Evolutionary conservation across 345 rosid species (phyloP), one percentile per base, ranked within the genome.

Genomic region (Boechera stricta): DNA sequence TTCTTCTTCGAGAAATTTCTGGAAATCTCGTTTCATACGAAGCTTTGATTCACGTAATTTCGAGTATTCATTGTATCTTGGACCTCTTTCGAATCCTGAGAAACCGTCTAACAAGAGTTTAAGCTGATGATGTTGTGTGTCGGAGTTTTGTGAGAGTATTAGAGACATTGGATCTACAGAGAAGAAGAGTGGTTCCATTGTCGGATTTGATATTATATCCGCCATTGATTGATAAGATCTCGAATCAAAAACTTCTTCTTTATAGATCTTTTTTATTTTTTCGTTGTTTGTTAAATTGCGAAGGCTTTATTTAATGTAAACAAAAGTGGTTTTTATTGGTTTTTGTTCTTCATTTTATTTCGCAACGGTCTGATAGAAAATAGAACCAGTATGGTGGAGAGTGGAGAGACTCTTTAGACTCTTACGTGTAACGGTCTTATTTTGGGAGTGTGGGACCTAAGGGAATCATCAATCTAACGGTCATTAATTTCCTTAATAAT

Each of bases 21-120:
- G 80, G 67, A 44, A 52, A 68, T 76, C 78, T 36, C 57, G 84
- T 85, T 81, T 92, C 81, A 76, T 81, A 2, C 81, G 85, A 44
- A 94, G 86, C 81, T 77, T 89, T 1, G 87, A 83, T 67, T 94
- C 98, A 28, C 98, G 84, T 38, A 94, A 70, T 60, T 82, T 64
- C 0, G 98, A 85, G 75, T 94, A 94, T 15, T 87, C 95, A n/a
- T 74, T 45, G 86, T 94, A 94, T 60, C 91, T 84, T 3, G 97
- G 95, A 31, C 98, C 98, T 80, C 98, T 86, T 84, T 90, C 95
- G 88, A 90, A 76, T 51, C 53, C 45, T 54, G 64, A 84, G 63
- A 70, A 52, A 67, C 86, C 85, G 1, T 88, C 75, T 57, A 85
- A 67, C 73, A 90, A 86, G 73, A 75, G 86, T 32, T 85, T 80